phyloP scores from a whole-genome alignment of 495 filamentous ascomycete genomes.

The Penicillium robsamsonii region DNA sequence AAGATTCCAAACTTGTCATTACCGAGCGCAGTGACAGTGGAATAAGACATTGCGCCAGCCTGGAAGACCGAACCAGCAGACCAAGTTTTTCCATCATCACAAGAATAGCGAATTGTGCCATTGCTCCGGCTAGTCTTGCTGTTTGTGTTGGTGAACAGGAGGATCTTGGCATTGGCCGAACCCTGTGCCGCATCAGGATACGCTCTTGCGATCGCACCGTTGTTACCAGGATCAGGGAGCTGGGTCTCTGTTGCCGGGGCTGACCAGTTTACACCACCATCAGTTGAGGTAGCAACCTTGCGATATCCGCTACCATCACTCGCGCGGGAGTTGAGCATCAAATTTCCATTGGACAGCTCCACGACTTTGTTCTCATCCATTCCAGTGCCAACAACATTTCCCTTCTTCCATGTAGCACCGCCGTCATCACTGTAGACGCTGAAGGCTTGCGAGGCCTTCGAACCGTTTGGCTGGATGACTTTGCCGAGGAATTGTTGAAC shows the following conservation, averaged over 20 bases:
- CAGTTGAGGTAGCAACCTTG: background rate
- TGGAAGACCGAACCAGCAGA: background rate
- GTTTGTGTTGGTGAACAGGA: background rate
- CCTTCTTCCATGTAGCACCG: background rate
- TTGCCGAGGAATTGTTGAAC: background rate
- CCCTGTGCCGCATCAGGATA: background rate
- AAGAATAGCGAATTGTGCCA: background rate
- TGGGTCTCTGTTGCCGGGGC: background rate
- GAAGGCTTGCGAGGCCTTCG: background rate
- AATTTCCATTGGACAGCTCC: background rate
- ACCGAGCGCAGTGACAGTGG: background rate
- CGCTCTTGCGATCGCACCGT: background rate
- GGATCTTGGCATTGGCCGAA: background rate
- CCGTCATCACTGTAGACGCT: constrained; percentile 1
- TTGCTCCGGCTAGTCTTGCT: background rate
- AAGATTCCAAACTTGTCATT: background rate
- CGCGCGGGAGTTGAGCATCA: background rate
- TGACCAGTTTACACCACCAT: background rate
- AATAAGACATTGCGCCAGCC: background rate
- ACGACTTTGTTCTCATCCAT: constrained; percentile 3
- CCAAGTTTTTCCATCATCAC: background rate
- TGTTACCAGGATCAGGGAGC: background rate
- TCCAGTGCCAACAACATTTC: background rate
- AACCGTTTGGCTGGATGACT: background rate
- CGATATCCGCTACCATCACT: constrained; percentile 1